phyloP scores from a whole-genome alignment of 2,329 filamentous ascomycete species.

The Talaromyces pinophilus region DNA sequence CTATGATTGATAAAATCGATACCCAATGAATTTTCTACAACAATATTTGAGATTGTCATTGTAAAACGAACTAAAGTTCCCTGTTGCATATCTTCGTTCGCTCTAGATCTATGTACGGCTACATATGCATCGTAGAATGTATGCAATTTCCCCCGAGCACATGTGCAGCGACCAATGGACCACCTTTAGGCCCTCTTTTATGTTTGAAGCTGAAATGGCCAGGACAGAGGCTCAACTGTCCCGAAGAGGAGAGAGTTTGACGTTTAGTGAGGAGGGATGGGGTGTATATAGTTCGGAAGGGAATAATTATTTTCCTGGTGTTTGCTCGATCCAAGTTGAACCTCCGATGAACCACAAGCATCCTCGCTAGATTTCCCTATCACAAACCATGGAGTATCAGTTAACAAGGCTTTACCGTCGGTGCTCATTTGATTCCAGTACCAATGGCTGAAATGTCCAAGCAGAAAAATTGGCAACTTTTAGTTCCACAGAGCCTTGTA shows the following conservation, averaged over 20 bases:
- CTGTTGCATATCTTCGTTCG: no score
- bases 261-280: no score
- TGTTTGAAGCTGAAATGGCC: background rate
- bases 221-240: background rate
- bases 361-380: background rate
- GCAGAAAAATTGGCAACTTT: background rate
- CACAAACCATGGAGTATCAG: background rate
- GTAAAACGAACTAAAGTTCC: background rate
- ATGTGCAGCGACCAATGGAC: no score
- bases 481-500: background rate
- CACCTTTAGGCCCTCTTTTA: background rate
- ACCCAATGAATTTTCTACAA: slow-evolving; percentile 12
- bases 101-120: background rate
- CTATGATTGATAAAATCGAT: slow-evolving; percentile 5
- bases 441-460: background rate
- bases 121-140: background rate
- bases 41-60: background rate
- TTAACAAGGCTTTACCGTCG: background rate
- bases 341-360: background rate
- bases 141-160: background rate
- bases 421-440: background rate
- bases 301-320: background rate
- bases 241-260: background rate
- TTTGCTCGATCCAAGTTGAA: background rate
- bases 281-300: background rate